Percentiles rank a stretch among this genome's conserved stretches.
These are phyloP conservation scores for Ceratocystis ficicola DNA, from an alignment of 2,329 filamentous ascomycete genomes.

Conservation along the genomic window DNA sequence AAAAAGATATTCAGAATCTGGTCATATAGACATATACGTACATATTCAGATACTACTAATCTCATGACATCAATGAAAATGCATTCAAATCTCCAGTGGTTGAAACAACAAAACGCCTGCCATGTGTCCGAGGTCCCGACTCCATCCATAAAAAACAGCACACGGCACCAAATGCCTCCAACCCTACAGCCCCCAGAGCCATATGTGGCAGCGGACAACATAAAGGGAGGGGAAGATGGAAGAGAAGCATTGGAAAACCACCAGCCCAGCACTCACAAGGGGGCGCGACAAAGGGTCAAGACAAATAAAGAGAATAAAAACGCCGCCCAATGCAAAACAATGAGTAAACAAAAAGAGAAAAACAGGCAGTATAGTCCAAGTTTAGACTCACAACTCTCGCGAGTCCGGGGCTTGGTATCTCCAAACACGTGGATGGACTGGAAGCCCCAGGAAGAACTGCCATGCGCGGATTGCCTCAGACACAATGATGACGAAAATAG, in stretches of 20 bases:
- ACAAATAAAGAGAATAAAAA: slow-evolving; percentile 13
- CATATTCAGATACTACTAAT: not conserved
- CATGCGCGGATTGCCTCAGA: slow-evolving; percentile 38
- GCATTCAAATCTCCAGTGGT: not conserved
- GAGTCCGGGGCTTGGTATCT: slow-evolving; percentile 34
- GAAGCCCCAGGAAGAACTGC: slow-evolving; percentile 42
- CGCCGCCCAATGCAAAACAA: slow-evolving; percentile 12
- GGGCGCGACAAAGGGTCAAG: not conserved
- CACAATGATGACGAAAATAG: slow-evolving; percentile 29
- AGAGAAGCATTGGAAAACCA: not conserved
- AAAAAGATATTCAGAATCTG: too few relatives aligned
- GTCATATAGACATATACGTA: not conserved
- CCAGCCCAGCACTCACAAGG: not conserved
- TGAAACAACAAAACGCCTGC: slow-evolving; percentile 11
- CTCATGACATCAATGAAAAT: slow-evolving; percentile 2
- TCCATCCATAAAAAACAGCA: not conserved
- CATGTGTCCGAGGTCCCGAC: not conserved
- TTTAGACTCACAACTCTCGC: slow-evolving; percentile 37
- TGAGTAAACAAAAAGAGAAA: not conserved
- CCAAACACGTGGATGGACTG: slow-evolving; percentile 40
- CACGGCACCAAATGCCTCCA: not conserved
- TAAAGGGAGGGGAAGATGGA: not conserved
- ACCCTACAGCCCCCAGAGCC: not conserved
- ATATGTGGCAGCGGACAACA: not conserved
- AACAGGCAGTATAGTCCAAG: not conserved